Conservation (phyloP, 306 rosid species). For the Bauhinia variegata region DNA sequence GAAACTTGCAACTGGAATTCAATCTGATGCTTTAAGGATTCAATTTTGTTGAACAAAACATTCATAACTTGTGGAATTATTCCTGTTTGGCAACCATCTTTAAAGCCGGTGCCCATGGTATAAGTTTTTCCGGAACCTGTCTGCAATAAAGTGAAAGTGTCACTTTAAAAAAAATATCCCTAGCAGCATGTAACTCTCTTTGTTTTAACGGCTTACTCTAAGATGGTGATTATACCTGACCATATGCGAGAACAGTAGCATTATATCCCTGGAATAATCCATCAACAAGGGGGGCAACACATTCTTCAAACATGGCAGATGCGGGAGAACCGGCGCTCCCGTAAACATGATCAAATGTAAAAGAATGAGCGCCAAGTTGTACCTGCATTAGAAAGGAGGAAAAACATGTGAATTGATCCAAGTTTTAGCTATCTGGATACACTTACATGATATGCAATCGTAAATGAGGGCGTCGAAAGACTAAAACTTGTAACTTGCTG, state of each 20-base stretch:
- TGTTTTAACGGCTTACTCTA: background rate
- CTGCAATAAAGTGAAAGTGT: slow-evolving; percentile 64
- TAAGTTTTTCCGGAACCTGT: slow-evolving; percentile 99
- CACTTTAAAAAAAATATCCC: slow-evolving; percentile 38
- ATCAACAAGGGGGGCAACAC: slow-evolving; percentile 84
- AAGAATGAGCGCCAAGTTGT: slow-evolving; percentile 93
- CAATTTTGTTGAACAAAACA: slow-evolving; percentile 85
- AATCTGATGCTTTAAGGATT: slow-evolving; percentile 70
- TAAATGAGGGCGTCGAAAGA: slow-evolving; percentile 19
- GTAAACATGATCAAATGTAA: slow-evolving; percentile 95
- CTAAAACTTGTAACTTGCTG: background rate
- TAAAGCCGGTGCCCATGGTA: slow-evolving; percentile 98
- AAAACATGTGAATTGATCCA: slow-evolving; percentile 25
- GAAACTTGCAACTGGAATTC: slow-evolving; percentile 97
- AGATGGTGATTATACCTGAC: slow-evolving; percentile 71
- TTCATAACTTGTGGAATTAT: slow-evolving; percentile 93
- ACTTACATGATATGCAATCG: background rate
- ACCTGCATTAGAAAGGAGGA: slow-evolving; percentile 60
- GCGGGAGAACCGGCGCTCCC: slow-evolving; percentile 93
- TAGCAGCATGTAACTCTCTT: slow-evolving; percentile 16
- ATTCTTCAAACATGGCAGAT: slow-evolving; percentile 82
- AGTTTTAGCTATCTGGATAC: slow-evolving; percentile 8
- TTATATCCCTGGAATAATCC: slow-evolving; percentile 98
- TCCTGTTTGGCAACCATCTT: slow-evolving; percentile 82
- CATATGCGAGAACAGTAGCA: slow-evolving; percentile 98